These are phyloP conservation scores for Candolleomyces eurysporus DNA, from an alignment of 768 basidiomycete genomes.

Conservation along the genomic window DNA sequence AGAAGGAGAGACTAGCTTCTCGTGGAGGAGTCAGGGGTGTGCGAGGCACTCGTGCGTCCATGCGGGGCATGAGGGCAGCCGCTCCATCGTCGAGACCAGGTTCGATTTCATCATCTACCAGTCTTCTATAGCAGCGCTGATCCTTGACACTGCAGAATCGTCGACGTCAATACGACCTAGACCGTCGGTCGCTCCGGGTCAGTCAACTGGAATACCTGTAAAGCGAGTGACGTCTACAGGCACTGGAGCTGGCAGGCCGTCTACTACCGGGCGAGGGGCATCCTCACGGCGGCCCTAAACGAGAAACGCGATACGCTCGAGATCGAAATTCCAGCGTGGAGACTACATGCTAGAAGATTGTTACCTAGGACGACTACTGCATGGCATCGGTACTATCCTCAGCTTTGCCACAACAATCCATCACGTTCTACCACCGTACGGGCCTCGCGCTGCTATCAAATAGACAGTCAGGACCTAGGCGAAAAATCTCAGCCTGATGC, in stretches of 20 bases:
- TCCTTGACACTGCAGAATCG: not conserved
- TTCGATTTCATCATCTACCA: constrained; percentile 16
- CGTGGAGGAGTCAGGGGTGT: constrained; percentile 69
- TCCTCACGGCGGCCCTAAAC: constrained; percentile 4
- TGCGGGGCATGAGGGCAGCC: constrained; percentile 45
- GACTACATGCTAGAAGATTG: not conserved
- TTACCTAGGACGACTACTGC: no score
- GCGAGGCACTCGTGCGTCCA: constrained; percentile 67
- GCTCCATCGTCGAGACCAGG: constrained; percentile 29
- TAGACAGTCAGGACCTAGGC: not conserved
- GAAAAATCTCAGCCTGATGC: not conserved
- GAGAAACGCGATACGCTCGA: not conserved
- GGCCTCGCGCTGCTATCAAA: not conserved
- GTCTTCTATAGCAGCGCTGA: not conserved
- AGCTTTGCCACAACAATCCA: no score
- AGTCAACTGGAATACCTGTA: constrained; percentile 8
- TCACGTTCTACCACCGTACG: not conserved
- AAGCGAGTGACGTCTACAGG: constrained; percentile 19
- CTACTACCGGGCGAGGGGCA: not conserved
- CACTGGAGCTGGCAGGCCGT: not conserved
- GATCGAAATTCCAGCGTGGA: not conserved
- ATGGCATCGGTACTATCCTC: no score
- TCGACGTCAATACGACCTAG: not conserved
- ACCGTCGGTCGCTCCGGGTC: constrained; percentile 8
- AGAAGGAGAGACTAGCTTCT: constrained; percentile 29